Conservation (phyloP, 139 green algal species). For the Coelastrella sp. region DNA sequence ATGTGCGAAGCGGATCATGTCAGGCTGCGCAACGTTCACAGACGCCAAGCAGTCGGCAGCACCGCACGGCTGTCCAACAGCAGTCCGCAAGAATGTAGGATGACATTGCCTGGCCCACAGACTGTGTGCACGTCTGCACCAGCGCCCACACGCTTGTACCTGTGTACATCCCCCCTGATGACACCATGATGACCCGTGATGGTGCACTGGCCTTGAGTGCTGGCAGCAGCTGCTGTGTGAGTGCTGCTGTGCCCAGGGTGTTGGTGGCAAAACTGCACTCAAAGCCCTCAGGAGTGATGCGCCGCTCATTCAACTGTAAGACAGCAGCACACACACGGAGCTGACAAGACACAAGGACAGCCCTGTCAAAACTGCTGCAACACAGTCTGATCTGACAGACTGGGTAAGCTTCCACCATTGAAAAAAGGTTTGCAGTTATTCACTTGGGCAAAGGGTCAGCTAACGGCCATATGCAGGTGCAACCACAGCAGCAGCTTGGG, state of each 20-base stretch:
- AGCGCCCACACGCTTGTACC: background rate
- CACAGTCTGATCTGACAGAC: background rate
- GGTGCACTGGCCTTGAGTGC: slow-evolving; percentile 53
- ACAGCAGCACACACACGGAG: background rate
- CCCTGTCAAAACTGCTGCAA: background rate
- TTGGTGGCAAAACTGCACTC: slow-evolving; percentile 81
- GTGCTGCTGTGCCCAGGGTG: slow-evolving; percentile 68
- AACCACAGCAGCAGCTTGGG: too few species aligned
- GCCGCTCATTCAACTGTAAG: slow-evolving; percentile 61
- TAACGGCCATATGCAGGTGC: too few species aligned
- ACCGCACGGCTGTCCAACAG: too few species aligned
- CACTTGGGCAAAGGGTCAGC: too few species aligned
- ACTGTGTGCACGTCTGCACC: background rate
- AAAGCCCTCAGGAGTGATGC: slow-evolving; percentile 62
- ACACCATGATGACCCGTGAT: slow-evolving; percentile 72
- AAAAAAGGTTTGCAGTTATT: too few species aligned
- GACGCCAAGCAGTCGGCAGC: too few species aligned
- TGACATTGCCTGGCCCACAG: background rate
- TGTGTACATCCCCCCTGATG: slow-evolving; percentile 73
- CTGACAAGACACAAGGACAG: background rate
- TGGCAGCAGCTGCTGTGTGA: slow-evolving; percentile 70
- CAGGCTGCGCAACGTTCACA: too few species aligned
- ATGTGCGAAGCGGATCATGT: too few species aligned
- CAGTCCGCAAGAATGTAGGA: too few species aligned
- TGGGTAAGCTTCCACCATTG: too few species aligned